Conservation (phyloP, 345 rosid species). For the Lepidium didymum region DNA sequence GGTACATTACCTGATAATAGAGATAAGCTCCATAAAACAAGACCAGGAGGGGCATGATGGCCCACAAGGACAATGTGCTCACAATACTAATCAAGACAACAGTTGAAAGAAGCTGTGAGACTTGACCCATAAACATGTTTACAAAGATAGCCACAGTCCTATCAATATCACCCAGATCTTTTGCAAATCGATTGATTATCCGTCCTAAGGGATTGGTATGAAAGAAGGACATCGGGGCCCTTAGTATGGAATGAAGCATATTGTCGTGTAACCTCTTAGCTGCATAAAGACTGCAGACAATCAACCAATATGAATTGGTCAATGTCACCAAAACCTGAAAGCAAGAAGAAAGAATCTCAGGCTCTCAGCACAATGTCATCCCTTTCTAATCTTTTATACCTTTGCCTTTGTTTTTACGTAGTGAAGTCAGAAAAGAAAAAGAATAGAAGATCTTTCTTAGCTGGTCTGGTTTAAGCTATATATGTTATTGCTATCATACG, state of each 20-base stretch:
- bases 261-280: conserved; percentile 86
- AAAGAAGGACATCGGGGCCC: conserved; percentile 98
- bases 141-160: conserved; percentile 68
- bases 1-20: conserved; percentile 54
- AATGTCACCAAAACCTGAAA: conserved; percentile 81
- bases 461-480: not conserved
- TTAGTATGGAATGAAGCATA: conserved; percentile 80
- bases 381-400: not conserved
- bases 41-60: conserved; percentile 93
- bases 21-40: conserved; percentile 86
- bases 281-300: conserved; percentile 83
- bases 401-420: not conserved
- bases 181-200: conserved; percentile 91
- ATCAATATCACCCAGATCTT: conserved; percentile 97
- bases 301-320: conserved; percentile 86
- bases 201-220: conserved; percentile 97
- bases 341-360: conserved; percentile 12
- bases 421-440: not conserved
- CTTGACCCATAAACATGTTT: conserved; percentile 78
- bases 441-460: not conserved
- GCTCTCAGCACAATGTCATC: not conserved
- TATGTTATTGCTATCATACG: not conserved
- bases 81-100: conserved; percentile 91
- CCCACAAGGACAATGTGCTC: conserved; percentile 98
- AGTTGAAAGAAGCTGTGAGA: conserved; percentile 91